Evolutionary conservation across 1,284 basidiomycete species (phyloP), one percentile per base, ranked within the genome.

Genomic region (Ustilago bromivora): DNA sequence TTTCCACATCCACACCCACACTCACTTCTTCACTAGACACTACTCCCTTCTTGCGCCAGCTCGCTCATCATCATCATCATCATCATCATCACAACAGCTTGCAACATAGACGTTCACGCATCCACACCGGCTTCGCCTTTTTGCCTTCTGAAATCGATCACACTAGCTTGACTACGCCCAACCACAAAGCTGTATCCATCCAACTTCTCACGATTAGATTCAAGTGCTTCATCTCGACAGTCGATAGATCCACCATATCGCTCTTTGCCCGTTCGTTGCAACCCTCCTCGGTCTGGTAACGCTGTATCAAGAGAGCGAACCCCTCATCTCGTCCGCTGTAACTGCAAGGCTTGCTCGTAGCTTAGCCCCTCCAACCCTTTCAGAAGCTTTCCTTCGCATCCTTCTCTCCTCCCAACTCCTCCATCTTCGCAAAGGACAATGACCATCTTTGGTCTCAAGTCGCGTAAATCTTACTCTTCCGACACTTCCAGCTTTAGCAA

Each of bases 371-470:
- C 23, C 23, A 28, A 28, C 23, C 23, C 0, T 28, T 28, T 28
- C 23, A 28, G 23, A 31, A 19, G 31, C 15, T 36, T 52, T 23
- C 8, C 19, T 15, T 64, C 2, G 36, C 36, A 38, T 23, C 8
- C 11, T 31, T 46, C 47, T 31, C 58, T 31, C 58, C 23, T 43
- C 13, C 23, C 15, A 31, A 23, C 40, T 19, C 43, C 43, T 28
- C n/a, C 43, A 46, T 46, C 43, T 46, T 46, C n/a, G 43, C 43
- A 15, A 9, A 11, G 28, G 56, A 75, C 19, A 11, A 78, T 78
- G 76, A 55, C 60, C 52, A 71, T 78, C 46, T 75, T 78, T 38
- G 62, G 68, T 60, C 61, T 67, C 66, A 68, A 65, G 58, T 64
- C 69, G 28, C 65, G 66, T 63, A 78, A 75, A 58, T 75, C 68